Evolutionary conservation across 2,329 filamentous ascomycete species (phyloP), one percentile per base, ranked within the genome.

Genomic region (Hysterium pulicare): DNA sequence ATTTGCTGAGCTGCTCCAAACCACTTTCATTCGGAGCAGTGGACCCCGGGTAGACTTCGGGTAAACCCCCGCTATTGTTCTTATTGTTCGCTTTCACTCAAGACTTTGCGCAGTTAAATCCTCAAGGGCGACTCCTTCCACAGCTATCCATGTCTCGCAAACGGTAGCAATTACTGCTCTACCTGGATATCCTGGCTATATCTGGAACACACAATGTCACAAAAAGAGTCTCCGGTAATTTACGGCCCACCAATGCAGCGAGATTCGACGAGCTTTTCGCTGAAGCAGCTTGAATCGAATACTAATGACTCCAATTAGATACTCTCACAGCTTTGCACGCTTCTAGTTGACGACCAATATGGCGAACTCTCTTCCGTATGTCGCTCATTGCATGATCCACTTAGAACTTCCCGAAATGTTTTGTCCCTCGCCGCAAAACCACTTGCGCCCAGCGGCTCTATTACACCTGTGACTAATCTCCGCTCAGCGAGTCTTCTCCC

Each of bases 321-420:
- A 70, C 71, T 86, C 54, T 82, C 86, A 61, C 88, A 96, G 79
- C 87, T 97, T 62, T 95, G 89, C 75, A 81, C 84, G 73, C 82
- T 95, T 64, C 79, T 96, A 50, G 84, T 97, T 50, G 83, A 90
- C 63, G 90, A 96, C 65, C 78, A 87, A 46, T 91, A 93, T 68
- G 93, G 93, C 62, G 87, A 95, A 71, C 82, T 97, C 45, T 89
- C 90, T 49, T 88, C 89, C 64, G 91, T 96, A 86, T 60, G 85
- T 38, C 9, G 22, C 15, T 10, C 23, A 15, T n/a, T 20, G 22
- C 23, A 21, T 31, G 31, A 38, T 23, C 22, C 30, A 51, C 52
- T 22, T 16, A 5, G 11, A 26, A 30, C 20, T 16, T 30, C 3
- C 16, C 22, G 33, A 9, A 16, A n/a, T 26, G 33, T 21, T 16